Conservation (phyloP, 495 filamentous ascomycete species). For the Aspergillus steynii region DNA sequence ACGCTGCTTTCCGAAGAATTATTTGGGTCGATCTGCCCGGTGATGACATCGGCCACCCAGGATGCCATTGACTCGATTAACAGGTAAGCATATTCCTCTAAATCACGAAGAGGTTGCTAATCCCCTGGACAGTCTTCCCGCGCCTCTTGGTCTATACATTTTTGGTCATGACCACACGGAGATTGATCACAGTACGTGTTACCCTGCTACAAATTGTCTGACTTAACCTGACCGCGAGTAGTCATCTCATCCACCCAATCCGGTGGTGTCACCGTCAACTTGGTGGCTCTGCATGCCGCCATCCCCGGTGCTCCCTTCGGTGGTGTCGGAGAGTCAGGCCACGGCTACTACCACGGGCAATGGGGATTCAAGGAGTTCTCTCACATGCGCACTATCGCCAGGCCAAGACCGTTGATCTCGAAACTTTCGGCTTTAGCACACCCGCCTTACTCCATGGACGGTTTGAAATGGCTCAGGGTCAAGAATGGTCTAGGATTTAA, state of each 20-base stretch:
- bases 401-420: slow-evolving; percentile 10
- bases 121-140: slow-evolving; percentile 38
- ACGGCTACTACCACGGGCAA: slow-evolving; percentile 74
- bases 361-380: slow-evolving; percentile 77
- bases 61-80: slow-evolving; percentile 58
- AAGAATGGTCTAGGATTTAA: slow-evolving; percentile 12
- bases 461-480: slow-evolving; percentile 14
- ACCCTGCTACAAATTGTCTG: not conserved
- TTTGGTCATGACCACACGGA: slow-evolving; percentile 69
- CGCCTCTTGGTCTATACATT: slow-evolving; percentile 67
- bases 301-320: slow-evolving; percentile 74
- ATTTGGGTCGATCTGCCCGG: slow-evolving; percentile 81
- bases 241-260: slow-evolving; percentile 61
- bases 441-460: slow-evolving; percentile 11
- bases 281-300: slow-evolving; percentile 65
- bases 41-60: slow-evolving; percentile 68
- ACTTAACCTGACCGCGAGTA: not conserved
- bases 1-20: slow-evolving; percentile 74
- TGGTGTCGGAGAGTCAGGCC: slow-evolving; percentile 76
- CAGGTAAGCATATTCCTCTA: not conserved
- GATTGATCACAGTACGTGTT: slow-evolving; percentile 46
- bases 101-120: not conserved
- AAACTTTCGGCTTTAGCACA: slow-evolving; percentile 7
- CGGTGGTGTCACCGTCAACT: slow-evolving; percentile 75
- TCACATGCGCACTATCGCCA: slow-evolving; percentile 57